phyloP scores from a whole-genome alignment of 768 basidiomycete species.

The Phylloporus sp. region DNA sequence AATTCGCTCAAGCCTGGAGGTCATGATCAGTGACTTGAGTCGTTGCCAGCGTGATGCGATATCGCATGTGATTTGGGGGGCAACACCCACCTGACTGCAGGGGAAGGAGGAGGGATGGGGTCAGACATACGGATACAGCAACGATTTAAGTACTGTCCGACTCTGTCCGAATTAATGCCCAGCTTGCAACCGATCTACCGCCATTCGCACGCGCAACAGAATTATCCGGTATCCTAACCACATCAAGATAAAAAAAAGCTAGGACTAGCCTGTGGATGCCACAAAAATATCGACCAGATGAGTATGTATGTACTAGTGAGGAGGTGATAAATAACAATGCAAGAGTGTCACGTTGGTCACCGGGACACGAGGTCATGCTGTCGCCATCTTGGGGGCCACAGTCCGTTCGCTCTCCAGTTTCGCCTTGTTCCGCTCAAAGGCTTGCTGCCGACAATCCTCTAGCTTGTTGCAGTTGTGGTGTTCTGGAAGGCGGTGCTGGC shows the following conservation, averaged over 20 bases:
- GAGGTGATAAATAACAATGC: conserved; percentile 28
- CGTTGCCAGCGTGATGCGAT: neutral
- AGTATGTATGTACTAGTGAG: conserved; percentile 17
- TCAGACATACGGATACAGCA: too few relatives aligned
- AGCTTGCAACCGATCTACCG: neutral
- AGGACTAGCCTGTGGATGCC: conserved; percentile 1
- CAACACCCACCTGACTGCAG: neutral
- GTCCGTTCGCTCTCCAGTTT: conserved; percentile 88
- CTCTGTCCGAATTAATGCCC: conserved; percentile 9
- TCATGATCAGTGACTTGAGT: conserved; percentile 35
- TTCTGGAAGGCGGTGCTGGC: conserved; percentile 83
- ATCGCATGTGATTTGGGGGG: conserved; percentile 20
- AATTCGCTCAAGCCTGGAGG: conserved; percentile 58
- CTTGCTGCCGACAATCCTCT: conserved; percentile 81
- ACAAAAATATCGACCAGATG: conserved; percentile 8
- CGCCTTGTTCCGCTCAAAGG: conserved; percentile 83
- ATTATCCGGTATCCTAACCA: conserved; percentile 20
- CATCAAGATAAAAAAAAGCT: neutral
- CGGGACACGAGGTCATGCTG: conserved; percentile 44
- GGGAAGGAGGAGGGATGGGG: neutral
- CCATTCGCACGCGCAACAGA: neutral
- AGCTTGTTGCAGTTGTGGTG: conserved; percentile 82
- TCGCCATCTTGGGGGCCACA: conserved; percentile 81
- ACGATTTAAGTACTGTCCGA: conserved; percentile 10
- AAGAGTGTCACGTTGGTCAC: conserved; percentile 18